These are phyloP conservation scores for Paecilomyces dactylethromorphus DNA, from an alignment of 2,329 filamentous ascomycete genomes.

Conservation along the genomic window DNA sequence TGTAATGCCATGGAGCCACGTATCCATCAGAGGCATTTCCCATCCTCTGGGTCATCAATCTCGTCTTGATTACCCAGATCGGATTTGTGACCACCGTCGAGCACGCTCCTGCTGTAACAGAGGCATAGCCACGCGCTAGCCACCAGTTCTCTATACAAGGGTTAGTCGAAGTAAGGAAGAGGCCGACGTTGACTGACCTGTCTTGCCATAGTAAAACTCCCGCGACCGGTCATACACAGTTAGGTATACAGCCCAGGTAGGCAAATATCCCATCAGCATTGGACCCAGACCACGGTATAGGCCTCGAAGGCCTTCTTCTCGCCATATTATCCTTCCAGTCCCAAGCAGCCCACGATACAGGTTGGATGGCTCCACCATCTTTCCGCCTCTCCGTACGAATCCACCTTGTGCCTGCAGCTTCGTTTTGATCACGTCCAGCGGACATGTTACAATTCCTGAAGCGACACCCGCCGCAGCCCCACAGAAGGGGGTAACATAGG, in stretches of 20 bases:
- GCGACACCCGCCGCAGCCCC: slow-evolving; percentile 87
- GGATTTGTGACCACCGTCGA: slow-evolving; percentile 94
- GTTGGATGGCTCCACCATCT: slow-evolving; percentile 38
- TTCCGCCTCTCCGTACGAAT: slow-evolving; percentile 49
- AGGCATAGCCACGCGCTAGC: slow-evolving; percentile 79
- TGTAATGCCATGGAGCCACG: slow-evolving; percentile 72
- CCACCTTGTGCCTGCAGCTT: slow-evolving; percentile 94
- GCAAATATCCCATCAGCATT: slow-evolving; percentile 90
- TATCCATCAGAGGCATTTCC: slow-evolving; percentile 46
- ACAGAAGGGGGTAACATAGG: slow-evolving; percentile 70
- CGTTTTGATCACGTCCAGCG: slow-evolving; percentile 97
- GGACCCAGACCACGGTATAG: slow-evolving; percentile 91
- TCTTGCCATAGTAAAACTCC: slow-evolving; percentile 60
- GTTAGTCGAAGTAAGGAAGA: slow-evolving; percentile 4
- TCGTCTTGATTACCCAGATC: slow-evolving; percentile 98
- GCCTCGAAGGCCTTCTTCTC: slow-evolving; percentile 78
- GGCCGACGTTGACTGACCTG: slow-evolving; percentile 44
- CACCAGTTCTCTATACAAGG: slow-evolving; percentile 60
- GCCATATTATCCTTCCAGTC: slow-evolving; percentile 78
- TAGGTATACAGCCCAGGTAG: slow-evolving; percentile 98
- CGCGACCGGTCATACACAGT: slow-evolving; percentile 92
- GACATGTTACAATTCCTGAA: slow-evolving; percentile 90
- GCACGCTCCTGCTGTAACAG: slow-evolving; percentile 81
- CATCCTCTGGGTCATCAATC: slow-evolving; percentile 85
- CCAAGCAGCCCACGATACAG: slow-evolving; percentile 83